Evolutionary conservation across 1,139 yeast genomes (phyloP), one percentile per base, ranked within the genome.

Genomic region (Candida anutae): DNA sequence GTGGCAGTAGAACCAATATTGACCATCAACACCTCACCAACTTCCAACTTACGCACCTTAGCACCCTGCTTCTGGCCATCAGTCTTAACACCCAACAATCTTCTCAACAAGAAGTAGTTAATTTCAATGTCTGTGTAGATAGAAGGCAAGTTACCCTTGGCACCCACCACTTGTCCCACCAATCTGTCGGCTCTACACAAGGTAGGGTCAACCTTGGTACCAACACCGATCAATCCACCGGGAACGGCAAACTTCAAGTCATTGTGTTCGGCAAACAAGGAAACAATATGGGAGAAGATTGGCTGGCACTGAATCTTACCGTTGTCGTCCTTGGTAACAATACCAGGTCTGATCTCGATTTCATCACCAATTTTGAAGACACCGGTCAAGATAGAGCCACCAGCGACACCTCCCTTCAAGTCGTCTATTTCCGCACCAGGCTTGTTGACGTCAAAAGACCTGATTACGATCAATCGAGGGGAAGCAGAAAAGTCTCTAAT

Each of bases 181-280:
- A 93, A 74, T 68, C 98, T 83, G 66, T 93, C 99, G 35, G 98
- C 99, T 67, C 98, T 82, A 71, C 99, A 93, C 48, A 93, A 69
- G 6, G 98, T 90, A 38, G 99, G 99, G 59, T 93, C 98, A 42
- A 93, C 95, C 62, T 85, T 84, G 33, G 98, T 90, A 67, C 99
- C 99, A 33, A 93, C 97, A 74, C 99, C 99, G 49, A 93, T 93
- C 55, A 93, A 75, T 42, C 99, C 99, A 76, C 99, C 99, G 27
- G 99, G 99, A 48, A 93, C 98, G 30, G 99, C 99, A 51, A 90
- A 93, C 57, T 90, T 90, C 61, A 93, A 76, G 57, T 88, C 96
- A 50, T 93, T 93, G 61, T 90, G 88, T 62, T 93, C 99, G 34
- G 99, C 98, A 56, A 88, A 88, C 44, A 93, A 70, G 13, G 97